phyloP scores from a whole-genome alignment of 805 yeast genomes.

The Sungouiozyma ichnusensis region DNA sequence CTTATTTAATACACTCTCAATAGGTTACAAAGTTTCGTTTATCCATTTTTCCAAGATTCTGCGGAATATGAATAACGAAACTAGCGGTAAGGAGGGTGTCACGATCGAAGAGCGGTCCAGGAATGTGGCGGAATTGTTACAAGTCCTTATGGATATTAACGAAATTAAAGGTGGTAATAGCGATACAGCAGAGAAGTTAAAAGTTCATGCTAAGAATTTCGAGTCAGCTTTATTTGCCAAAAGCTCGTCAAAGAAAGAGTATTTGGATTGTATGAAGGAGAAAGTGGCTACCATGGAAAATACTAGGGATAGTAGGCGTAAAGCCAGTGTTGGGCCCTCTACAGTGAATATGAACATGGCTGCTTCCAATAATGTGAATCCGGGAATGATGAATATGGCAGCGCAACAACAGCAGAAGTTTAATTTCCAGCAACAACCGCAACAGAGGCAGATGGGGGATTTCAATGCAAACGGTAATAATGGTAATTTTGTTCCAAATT shows the following conservation, averaged over 20 bases:
- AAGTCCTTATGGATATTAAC: constrained; percentile 28
- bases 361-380: no score
- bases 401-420: constrained; percentile 17
- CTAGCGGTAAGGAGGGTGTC: constrained; percentile 14
- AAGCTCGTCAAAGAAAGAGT: constrained; percentile 44
- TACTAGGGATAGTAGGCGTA: constrained; percentile 21
- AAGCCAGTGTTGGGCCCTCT: constrained; percentile 5
- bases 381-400: constrained; percentile 1
- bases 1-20: no score
- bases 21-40: not conserved
- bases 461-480: constrained; percentile 13
- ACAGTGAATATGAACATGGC: constrained; percentile 1
- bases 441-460: constrained; percentile 2
- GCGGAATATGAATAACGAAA: not conserved
- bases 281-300: constrained; percentile 34
- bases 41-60: not conserved
- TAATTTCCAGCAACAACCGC: constrained; percentile 20
- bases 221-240: constrained; percentile 56
- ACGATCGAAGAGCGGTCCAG: constrained; percentile 24
- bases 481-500: constrained; percentile 10
- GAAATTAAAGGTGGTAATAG: constrained; percentile 27
- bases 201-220: constrained; percentile 55
- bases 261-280: constrained; percentile 39
- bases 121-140: constrained; percentile 26
- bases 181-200: constrained; percentile 34